A percentile compares a stretch with the other conserved stretches of the same genome.
These are phyloP conservation scores for Dissoconium aciculare DNA, from an alignment of 2,329 filamentous ascomycete species.

Conservation along the genomic window DNA sequence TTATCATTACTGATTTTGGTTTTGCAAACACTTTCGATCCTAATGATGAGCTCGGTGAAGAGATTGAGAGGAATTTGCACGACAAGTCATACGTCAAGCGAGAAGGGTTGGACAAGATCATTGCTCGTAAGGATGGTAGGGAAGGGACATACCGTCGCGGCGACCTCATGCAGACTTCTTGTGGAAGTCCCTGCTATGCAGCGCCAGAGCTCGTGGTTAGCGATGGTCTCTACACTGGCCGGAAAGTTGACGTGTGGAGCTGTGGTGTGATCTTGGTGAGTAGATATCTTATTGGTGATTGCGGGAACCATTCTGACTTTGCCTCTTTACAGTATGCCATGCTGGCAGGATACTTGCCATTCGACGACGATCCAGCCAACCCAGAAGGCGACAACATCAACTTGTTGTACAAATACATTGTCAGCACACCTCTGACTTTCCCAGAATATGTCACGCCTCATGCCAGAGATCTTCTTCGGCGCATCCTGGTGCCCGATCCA, in stretches of 20 bases:
- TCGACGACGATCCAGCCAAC: slow-evolving; percentile 95
- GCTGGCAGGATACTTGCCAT: slow-evolving; percentile 92
- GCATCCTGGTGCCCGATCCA: slow-evolving; percentile 90
- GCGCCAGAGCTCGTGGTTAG: slow-evolving; percentile 94
- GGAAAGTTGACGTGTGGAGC: slow-evolving; percentile 98
- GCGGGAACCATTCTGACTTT: slow-evolving; percentile 3
- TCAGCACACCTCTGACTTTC: slow-evolving; percentile 90
- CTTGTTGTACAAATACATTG: slow-evolving; percentile 96
- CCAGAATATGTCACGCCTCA: slow-evolving; percentile 98
- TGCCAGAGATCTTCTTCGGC: slow-evolving; percentile 76
- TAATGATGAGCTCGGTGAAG: slow-evolving; percentile 70
- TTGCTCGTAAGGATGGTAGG: slow-evolving; percentile 44
- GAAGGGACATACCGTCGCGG: slow-evolving; percentile 49
- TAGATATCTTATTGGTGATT: slow-evolving; percentile 13
- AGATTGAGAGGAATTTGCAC: slow-evolving; percentile 73
- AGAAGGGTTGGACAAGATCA: slow-evolving; percentile 66
- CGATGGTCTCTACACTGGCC: slow-evolving; percentile 89
- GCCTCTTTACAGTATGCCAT: slow-evolving; percentile 68
- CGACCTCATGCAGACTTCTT: slow-evolving; percentile 97
- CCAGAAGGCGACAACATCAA: slow-evolving; percentile 99
- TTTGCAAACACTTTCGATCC: slow-evolving; percentile 97
- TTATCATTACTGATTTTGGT: slow-evolving; percentile 98
- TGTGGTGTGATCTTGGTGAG: slow-evolving; percentile 94
- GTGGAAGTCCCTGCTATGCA: slow-evolving; percentile 93
- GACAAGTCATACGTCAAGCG: slow-evolving; percentile 82